Evolutionary conservation across 768 basidiomycete species (phyloP).

Genomic region (Exidia glandulosa): DNA sequence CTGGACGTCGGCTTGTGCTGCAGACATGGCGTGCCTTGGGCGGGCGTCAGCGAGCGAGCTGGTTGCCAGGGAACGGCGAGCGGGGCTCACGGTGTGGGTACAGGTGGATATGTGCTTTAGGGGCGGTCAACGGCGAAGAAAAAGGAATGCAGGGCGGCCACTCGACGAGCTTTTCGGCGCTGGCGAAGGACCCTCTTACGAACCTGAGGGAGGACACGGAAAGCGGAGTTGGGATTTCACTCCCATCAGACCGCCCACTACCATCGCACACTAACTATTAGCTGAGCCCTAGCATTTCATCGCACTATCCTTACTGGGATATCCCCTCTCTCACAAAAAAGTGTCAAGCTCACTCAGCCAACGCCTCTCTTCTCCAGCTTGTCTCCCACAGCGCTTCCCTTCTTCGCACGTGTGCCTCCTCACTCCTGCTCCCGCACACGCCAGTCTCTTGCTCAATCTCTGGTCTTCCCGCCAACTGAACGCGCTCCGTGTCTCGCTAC

Average conservation of each 20-base stretch:
- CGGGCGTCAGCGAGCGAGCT: background rate
- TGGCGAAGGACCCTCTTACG: too few species aligned
- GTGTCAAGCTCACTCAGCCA: too few species aligned
- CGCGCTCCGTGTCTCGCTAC: background rate
- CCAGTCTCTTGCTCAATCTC: too few species aligned
- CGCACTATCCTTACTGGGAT: too few species aligned
- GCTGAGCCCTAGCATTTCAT: too few species aligned
- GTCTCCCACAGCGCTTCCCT: too few species aligned
- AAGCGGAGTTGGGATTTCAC: background rate
- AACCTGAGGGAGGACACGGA: background rate
- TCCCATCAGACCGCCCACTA: background rate
- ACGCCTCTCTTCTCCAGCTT: too few species aligned
- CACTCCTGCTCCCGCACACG: too few species aligned
- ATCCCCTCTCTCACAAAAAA: too few species aligned
- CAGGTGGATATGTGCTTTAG: background rate
- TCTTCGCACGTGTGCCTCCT: too few species aligned
- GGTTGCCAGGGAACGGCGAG: background rate
- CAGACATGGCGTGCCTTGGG: conserved; percentile 45
- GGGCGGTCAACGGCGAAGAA: background rate
- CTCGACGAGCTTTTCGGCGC: background rate
- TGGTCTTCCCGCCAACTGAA: background rate
- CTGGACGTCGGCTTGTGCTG: conserved; percentile 75
- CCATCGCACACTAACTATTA: too few species aligned
- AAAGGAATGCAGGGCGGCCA: background rate
- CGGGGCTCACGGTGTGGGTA: background rate